These are phyloP conservation scores for Ustilago cynodontis DNA, from an alignment of 1,284 basidiomycete species.

Conservation along the genomic window DNA sequence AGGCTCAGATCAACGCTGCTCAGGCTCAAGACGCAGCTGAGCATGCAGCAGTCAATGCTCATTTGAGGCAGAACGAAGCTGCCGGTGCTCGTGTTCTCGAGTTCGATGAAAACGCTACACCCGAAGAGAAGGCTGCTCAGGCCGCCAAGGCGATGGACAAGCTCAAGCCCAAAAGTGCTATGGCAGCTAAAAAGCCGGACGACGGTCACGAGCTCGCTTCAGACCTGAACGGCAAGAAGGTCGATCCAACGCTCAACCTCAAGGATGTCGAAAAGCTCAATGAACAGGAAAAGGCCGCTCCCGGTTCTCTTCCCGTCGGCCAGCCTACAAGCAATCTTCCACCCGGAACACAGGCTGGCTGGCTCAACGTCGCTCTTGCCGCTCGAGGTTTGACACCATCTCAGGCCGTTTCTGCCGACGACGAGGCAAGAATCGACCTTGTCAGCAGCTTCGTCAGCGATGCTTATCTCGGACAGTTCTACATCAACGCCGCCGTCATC, in stretches of 20 bases:
- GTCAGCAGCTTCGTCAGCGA: constrained; percentile 58
- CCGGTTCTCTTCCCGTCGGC: constrained; percentile 58
- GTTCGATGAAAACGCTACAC: constrained; percentile 64
- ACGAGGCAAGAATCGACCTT: constrained; percentile 45
- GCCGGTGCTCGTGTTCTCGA: constrained; percentile 60
- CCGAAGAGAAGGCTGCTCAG: constrained; percentile 62
- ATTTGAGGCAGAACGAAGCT: constrained; percentile 47
- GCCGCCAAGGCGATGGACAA: constrained; percentile 53
- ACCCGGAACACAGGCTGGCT: constrained; percentile 60
- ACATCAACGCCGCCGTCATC: constrained; percentile 62
- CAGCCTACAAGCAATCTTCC: constrained; percentile 50
- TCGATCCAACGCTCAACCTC: constrained; percentile 58
- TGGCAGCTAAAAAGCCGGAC: constrained; percentile 26
- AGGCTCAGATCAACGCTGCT: constrained; percentile 44
- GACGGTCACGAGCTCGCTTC: constrained; percentile 43
- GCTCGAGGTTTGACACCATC: constrained; percentile 40
- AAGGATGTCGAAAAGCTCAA: constrained; percentile 62
- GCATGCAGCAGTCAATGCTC: constrained; percentile 34
- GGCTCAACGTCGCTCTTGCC: constrained; percentile 54
- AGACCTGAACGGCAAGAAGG: constrained; percentile 59
- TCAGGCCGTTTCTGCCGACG: constrained; percentile 38
- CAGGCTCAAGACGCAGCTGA: constrained; percentile 49
- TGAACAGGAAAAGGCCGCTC: constrained; percentile 48
- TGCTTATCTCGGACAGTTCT: constrained; percentile 62
- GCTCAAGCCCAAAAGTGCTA: constrained; percentile 52